Evolutionary conservation across 306 rosid genomes (phyloP).

Genomic region (Glycine latifolia): DNA sequence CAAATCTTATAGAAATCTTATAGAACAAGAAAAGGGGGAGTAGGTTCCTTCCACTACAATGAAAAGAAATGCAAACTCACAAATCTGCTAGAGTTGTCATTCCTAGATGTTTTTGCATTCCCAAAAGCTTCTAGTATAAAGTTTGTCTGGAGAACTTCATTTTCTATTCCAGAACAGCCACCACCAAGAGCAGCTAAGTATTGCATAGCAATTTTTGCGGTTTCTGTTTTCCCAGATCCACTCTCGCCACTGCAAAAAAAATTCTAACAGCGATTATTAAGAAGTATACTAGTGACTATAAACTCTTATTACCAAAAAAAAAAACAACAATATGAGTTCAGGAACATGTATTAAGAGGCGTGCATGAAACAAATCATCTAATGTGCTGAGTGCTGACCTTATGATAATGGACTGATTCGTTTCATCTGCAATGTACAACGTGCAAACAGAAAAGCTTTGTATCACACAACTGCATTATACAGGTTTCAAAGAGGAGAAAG

Average conservation of each 20-base stretch:
- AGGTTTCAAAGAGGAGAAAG: slow-evolving; percentile 34
- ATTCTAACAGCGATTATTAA: slow-evolving; percentile 17
- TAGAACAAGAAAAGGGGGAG: slow-evolving; percentile 30
- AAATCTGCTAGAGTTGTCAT: slow-evolving; percentile 92
- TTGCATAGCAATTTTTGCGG: slow-evolving; percentile 88
- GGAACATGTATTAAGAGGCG: background rate
- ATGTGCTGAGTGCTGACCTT: slow-evolving; percentile 65
- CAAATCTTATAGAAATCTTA: slow-evolving; percentile 31
- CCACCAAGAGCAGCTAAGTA: slow-evolving; percentile 87
- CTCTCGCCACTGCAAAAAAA: slow-evolving; percentile 86
- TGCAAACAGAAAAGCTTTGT: slow-evolving; percentile 49
- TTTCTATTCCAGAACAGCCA: slow-evolving; percentile 69
- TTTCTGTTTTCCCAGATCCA: slow-evolving; percentile 97
- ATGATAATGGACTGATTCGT: slow-evolving; percentile 89
- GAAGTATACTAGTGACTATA: slow-evolving; percentile 1
- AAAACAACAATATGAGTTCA: too few species aligned
- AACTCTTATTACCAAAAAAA: too few species aligned
- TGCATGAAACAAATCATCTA: slow-evolving; percentile 39
- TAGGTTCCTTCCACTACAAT: slow-evolving; percentile 17
- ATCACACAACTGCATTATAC: slow-evolving; percentile 32
- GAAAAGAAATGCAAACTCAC: slow-evolving; percentile 67
- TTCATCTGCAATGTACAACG: slow-evolving; percentile 73
- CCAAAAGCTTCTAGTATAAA: slow-evolving; percentile 92
- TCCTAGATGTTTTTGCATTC: slow-evolving; percentile 88
- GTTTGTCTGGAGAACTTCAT: slow-evolving; percentile 74